These are phyloP conservation scores for Stephanocyclus meneghinianus DNA, from an alignment of 352 stramenopile species.

Conservation along the genomic window DNA sequence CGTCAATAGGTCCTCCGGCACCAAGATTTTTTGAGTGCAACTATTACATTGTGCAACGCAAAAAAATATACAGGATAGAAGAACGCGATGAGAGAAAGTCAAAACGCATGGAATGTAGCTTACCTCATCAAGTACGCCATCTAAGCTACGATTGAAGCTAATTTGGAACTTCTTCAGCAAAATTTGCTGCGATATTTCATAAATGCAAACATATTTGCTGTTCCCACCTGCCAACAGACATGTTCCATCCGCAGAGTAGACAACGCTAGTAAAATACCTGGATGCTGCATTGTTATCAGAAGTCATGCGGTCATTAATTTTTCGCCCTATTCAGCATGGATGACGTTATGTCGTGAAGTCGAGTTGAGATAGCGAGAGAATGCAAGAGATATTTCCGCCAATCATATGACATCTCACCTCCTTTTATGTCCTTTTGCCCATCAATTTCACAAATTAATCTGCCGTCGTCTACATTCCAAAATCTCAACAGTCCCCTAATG, in stretches of 20 bases:
- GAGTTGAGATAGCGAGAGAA: slow-evolving; percentile 6
- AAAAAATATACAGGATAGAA: slow-evolving; percentile 8
- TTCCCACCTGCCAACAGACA: slow-evolving; percentile 96
- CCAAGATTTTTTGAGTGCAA: slow-evolving; percentile 80
- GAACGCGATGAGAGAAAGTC: not conserved
- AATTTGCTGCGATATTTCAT: slow-evolving; percentile 91
- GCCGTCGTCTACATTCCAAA: slow-evolving; percentile 97
- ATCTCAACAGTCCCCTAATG: slow-evolving; percentile 93
- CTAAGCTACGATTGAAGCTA: slow-evolving; percentile 93
- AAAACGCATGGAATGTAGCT: slow-evolving; percentile 27
- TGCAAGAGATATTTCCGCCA: not conserved
- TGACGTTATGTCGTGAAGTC: slow-evolving; percentile 4
- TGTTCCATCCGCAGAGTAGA: slow-evolving; percentile 96
- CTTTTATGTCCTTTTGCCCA: slow-evolving; percentile 93
- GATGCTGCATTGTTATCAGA: slow-evolving; percentile 87
- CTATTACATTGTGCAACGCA: slow-evolving; percentile 33
- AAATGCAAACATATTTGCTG: slow-evolving; percentile 99
- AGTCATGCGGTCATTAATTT: slow-evolving; percentile 83
- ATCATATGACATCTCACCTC: slow-evolving; percentile 74
- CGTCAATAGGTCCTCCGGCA: slow-evolving; percentile 78
- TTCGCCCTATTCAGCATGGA: slow-evolving; percentile 54
- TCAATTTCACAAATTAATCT: slow-evolving; percentile 94
- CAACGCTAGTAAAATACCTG: slow-evolving; percentile 98
- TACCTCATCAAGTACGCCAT: slow-evolving; percentile 96
- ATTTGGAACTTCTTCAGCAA: slow-evolving; percentile 99